These are phyloP conservation scores for Penicillium odoratum DNA, from an alignment of 495 filamentous ascomycete species.

Conservation along the genomic window DNA sequence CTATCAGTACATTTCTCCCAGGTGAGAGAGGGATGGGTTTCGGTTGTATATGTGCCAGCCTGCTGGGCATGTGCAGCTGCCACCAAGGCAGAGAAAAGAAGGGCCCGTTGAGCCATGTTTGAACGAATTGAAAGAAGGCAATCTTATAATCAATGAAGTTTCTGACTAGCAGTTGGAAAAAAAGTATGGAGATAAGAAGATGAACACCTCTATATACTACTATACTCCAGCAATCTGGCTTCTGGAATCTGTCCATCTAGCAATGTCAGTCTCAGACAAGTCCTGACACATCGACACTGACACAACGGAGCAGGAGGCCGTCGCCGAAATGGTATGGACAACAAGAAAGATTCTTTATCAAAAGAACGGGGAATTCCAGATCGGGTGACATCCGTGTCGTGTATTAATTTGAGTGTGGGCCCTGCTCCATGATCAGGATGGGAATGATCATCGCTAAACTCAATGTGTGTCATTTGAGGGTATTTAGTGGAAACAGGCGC, in stretches of 20 bases:
- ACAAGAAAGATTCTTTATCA: slow-evolving; percentile 14
- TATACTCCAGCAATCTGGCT: background rate
- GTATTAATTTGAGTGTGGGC: slow-evolving; percentile 25
- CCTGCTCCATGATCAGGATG: slow-evolving; percentile 16
- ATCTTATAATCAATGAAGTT: slow-evolving; percentile 14
- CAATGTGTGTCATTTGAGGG: slow-evolving; percentile 6
- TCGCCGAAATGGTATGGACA: slow-evolving; percentile 24
- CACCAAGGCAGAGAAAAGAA: slow-evolving; percentile 27
- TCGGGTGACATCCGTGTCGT: slow-evolving; percentile 17
- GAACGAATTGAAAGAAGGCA: slow-evolving; percentile 11
- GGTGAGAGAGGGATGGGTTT: slow-evolving; percentile 61
- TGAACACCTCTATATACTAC: slow-evolving; percentile 27
- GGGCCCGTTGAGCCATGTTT: slow-evolving; percentile 35
- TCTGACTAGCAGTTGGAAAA: slow-evolving; percentile 37
- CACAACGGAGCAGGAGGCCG: slow-evolving; percentile 31
- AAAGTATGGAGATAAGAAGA: slow-evolving; percentile 3
- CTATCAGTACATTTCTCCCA: slow-evolving; percentile 55
- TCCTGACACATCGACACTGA: slow-evolving; percentile 11
- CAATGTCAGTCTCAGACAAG: slow-evolving; percentile 8
- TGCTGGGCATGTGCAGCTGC: slow-evolving; percentile 47
- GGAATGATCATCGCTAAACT: slow-evolving; percentile 20
- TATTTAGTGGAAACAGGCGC: slow-evolving; percentile 8
- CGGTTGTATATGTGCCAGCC: slow-evolving; percentile 38
- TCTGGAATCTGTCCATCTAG: background rate
- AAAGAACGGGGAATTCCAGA: slow-evolving; percentile 18